These are phyloP conservation scores for Cucumis sativus DNA, from an alignment of 306 rosid genomes.

Conservation along the genomic window Cucumber_9930_V3 NC_026661.2:19737001-19737500, in stretches of 20 bases:
- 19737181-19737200: slow-evolving; percentile 48
- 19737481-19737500: neutral
- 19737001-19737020: neutral
- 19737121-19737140: slow-evolving; percentile 19
- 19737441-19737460: neutral
- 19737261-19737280: slow-evolving; percentile 24
- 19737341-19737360: slow-evolving; percentile 21
- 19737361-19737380: slow-evolving; percentile 17
- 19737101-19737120: slow-evolving; percentile 16
- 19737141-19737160: slow-evolving; percentile 24
- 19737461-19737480: neutral
- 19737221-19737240: slow-evolving; percentile 39
- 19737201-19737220: slow-evolving; percentile 40
- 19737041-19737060: neutral
- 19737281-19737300: slow-evolving; percentile 18
- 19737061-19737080: slow-evolving; percentile 4
- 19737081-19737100: neutral
- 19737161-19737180: slow-evolving; percentile 41
- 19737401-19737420: slow-evolving; percentile 21
- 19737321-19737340: slow-evolving; percentile 10
- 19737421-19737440: slow-evolving; percentile 23
- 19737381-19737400: slow-evolving; percentile 22
- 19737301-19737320: slow-evolving; percentile 20
- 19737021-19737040: slow-evolving; percentile 4
- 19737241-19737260: slow-evolving; percentile 23